phyloP scores from a whole-genome alignment of 2,329 filamentous ascomycete species.

The Diaporthe caulivora region DNA sequence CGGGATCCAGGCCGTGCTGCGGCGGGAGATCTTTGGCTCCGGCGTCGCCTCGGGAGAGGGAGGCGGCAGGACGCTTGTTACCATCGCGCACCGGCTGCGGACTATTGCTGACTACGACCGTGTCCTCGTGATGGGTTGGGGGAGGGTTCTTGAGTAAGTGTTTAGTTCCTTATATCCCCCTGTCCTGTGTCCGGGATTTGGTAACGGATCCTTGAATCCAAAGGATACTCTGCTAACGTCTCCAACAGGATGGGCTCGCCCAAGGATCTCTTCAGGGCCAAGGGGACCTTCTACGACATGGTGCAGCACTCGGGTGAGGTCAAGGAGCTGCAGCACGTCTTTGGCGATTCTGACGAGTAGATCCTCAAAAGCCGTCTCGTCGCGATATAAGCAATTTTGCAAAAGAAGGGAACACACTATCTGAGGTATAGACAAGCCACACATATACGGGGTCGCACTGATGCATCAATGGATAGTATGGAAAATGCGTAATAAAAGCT shows the following conservation, averaged over 20 bases:
- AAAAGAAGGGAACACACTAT: background rate
- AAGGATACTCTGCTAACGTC: conserved; percentile 26
- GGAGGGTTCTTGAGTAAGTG: conserved; percentile 61
- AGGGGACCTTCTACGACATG: conserved; percentile 66
- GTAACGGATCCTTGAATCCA: too few relatives aligned
- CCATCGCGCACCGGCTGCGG: conserved; percentile 68
- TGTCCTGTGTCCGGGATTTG: background rate
- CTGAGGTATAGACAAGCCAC: background rate
- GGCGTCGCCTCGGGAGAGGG: conserved; percentile 55
- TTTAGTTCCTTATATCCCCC: background rate
- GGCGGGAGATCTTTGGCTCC: conserved; percentile 59
- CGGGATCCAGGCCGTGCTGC: conserved; percentile 66
- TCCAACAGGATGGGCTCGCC: conserved; percentile 58
- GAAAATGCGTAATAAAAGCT: background rate
- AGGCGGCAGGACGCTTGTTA: conserved; percentile 64
- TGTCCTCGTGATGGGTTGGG: conserved; percentile 68
- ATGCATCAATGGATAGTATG: background rate
- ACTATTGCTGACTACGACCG: conserved; percentile 72
- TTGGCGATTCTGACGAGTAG: conserved; percentile 18
- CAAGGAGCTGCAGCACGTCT: conserved; percentile 54
- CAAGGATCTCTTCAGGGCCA: conserved; percentile 57
- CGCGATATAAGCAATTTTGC: background rate
- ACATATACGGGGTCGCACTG: background rate
- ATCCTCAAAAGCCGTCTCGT: too few relatives aligned
- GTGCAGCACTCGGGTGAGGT: conserved; percentile 67